Conservation (phyloP, 176 grass and related monocot species). For the Cocos nucifera region DNA sequence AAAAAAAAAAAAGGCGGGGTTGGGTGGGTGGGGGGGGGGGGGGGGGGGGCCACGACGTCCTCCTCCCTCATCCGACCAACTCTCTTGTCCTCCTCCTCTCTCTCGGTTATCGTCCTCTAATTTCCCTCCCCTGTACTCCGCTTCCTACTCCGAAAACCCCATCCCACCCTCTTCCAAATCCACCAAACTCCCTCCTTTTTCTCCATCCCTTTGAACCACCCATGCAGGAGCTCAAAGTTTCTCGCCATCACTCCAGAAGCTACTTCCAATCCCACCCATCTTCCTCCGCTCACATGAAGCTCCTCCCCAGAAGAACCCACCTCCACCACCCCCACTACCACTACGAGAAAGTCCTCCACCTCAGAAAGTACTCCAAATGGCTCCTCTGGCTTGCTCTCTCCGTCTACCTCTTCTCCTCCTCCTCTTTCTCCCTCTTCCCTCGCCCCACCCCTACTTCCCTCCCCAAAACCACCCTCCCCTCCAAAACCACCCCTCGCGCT, state of each 20-base stretch:
- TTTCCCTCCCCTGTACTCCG: conserved; percentile 17
- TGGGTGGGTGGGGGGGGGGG: too few relatives aligned
- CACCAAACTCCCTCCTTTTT: not conserved
- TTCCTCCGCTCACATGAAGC: conserved; percentile 2
- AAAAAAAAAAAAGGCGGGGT: too few relatives aligned
- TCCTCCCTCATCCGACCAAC: too few relatives aligned
- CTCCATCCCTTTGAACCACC: conserved; percentile 1
- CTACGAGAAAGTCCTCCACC: not conserved
- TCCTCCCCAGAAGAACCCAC: conserved; percentile 22
- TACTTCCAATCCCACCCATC: not conserved
- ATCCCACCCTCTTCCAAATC: not conserved
- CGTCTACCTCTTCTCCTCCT: conserved; percentile 47
- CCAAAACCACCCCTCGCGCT: conserved; percentile 24
- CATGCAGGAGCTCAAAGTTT: conserved; percentile 10
- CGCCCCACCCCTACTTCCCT: conserved; percentile 1
- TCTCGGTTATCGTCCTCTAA: not conserved
- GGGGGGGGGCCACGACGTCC: too few relatives aligned
- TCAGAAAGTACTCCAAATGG: conserved; percentile 48
- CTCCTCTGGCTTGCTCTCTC: conserved; percentile 39
- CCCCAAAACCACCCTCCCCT: conserved; percentile 9
- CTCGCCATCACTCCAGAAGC: not conserved
- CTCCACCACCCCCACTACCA: conserved; percentile 13
- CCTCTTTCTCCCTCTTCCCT: conserved; percentile 19
- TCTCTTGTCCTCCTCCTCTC: too few relatives aligned
- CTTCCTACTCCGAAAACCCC: conserved; percentile 1